phyloP scores from a whole-genome alignment of 2,329 filamentous ascomycete species.

The Elsinoe necatrix region DNA sequence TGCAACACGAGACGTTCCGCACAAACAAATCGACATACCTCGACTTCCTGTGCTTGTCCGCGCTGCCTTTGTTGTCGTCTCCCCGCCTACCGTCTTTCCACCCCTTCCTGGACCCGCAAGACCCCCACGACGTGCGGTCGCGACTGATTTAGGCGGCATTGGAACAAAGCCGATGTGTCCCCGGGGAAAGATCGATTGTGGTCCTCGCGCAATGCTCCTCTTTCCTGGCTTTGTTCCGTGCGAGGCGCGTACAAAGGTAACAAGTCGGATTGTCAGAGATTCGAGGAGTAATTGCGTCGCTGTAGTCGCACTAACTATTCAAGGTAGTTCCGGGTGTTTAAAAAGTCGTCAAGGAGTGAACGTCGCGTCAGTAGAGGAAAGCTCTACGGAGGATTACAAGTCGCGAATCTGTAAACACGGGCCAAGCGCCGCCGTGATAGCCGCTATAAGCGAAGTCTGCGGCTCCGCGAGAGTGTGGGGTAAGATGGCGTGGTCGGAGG shows the following conservation, averaged over 20 bases:
- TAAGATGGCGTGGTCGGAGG: background rate
- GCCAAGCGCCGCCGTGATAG: background rate
- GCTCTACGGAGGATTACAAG: conserved; percentile 1
- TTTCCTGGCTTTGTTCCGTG: background rate
- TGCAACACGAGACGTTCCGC: background rate
- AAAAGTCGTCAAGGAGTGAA: too few relatives aligned
- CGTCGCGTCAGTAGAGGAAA: background rate
- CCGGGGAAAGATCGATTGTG: background rate
- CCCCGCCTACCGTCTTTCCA: conserved; percentile 13
- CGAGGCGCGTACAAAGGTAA: too few relatives aligned
- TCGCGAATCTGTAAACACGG: conserved; percentile 3
- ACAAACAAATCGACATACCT: background rate
- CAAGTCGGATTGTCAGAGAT: too few relatives aligned
- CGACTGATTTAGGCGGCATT: background rate
- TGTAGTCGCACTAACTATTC: background rate
- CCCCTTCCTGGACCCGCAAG: background rate
- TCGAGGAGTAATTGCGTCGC: too few relatives aligned
- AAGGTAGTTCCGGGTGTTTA: background rate
- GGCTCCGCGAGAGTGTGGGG: background rate
- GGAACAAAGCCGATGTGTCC: background rate
- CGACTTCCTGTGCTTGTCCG: background rate
- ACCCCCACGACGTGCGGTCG: background rate
- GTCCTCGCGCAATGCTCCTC: background rate
- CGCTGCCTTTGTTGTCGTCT: background rate
- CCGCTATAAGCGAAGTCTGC: background rate